Conservation (phyloP, 345 rosid genomes). For the Salix udensis region DNA sequence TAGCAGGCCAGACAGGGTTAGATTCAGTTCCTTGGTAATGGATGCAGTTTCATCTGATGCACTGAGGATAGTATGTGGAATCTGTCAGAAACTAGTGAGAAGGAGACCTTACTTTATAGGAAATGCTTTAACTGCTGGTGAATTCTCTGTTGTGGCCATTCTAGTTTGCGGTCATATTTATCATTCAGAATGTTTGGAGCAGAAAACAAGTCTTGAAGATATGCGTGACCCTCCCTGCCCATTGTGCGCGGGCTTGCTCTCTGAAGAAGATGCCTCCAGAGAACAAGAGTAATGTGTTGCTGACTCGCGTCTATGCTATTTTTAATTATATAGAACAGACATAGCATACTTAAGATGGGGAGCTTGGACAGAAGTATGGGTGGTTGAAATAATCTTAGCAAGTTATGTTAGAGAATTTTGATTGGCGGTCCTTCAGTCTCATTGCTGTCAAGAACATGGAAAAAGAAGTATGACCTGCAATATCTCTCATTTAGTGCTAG, state of each 20-base stretch:
- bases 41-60: slow-evolving; percentile 33
- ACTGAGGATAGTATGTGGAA: slow-evolving; percentile 44
- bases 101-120: slow-evolving; percentile 42
- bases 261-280: slow-evolving; percentile 18
- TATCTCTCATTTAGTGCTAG: background rate
- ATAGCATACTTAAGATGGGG: slow-evolving; percentile 10
- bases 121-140: slow-evolving; percentile 31
- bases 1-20: slow-evolving; percentile 42
- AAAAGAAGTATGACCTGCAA: background rate
- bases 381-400: slow-evolving; percentile 13
- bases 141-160: slow-evolving; percentile 50
- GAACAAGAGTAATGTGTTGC: slow-evolving; percentile 23
- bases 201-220: slow-evolving; percentile 39
- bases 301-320: slow-evolving; percentile 12
- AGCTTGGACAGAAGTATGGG: slow-evolving; percentile 9
- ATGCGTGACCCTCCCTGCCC: slow-evolving; percentile 53
- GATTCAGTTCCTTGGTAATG: slow-evolving; percentile 31
- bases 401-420: slow-evolving; percentile 7
- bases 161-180: slow-evolving; percentile 61
- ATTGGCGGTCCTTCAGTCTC: slow-evolving; percentile 9
- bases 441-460: background rate
- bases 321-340: slow-evolving; percentile 11
- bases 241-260: slow-evolving; percentile 30
- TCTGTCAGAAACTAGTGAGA: slow-evolving; percentile 51
- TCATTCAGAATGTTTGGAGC: slow-evolving; percentile 64